phyloP scores from a whole-genome alignment of 1,139 yeast species.

The Sugiyamaella sp. region DNA sequence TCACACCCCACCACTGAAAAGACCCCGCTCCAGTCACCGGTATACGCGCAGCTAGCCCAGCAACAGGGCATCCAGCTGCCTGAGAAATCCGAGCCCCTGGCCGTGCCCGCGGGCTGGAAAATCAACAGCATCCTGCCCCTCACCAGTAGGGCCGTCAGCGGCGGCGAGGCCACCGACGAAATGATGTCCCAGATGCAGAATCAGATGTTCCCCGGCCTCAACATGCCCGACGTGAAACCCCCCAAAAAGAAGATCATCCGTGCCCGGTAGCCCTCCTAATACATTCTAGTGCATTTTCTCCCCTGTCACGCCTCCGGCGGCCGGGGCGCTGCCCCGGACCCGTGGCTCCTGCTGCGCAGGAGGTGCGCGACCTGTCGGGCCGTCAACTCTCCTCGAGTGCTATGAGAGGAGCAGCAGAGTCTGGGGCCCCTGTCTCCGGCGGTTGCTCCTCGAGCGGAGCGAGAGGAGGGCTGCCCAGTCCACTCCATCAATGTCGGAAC shows the following conservation, averaged over 20 bases:
- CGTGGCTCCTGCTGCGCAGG: neutral
- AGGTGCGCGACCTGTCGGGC: too few species aligned
- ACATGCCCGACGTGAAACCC: slow-evolving; percentile 32
- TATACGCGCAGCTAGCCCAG: slow-evolving; percentile 47
- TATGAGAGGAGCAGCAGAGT: too few species aligned
- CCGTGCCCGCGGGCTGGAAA: slow-evolving; percentile 78
- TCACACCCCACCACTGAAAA: slow-evolving; percentile 70
- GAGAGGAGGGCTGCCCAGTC: too few species aligned
- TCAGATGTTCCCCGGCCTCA: slow-evolving; percentile 40
- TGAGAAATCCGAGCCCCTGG: slow-evolving; percentile 62
- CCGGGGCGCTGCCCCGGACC: neutral
- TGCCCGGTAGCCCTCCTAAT: slow-evolving; percentile 3
- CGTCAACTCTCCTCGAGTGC: too few species aligned
- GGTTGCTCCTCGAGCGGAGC: too few species aligned
- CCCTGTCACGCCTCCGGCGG: neutral
- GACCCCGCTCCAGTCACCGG: slow-evolving; percentile 63
- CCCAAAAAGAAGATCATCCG: slow-evolving; percentile 35
- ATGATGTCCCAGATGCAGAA: slow-evolving; percentile 49
- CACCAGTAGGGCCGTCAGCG: slow-evolving; percentile 75
- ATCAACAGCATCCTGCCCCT: slow-evolving; percentile 88
- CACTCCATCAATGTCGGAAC: too few species aligned
- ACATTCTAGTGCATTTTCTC: too few species aligned
- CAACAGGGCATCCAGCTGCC: slow-evolving; percentile 53
- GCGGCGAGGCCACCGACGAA: slow-evolving; percentile 82
- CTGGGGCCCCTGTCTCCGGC: too few species aligned